A percentile compares a stretch with the other conserved stretches of the same genome.
Conservation (phyloP, 164 flowering plant genomes). For the Protea cynaroides region DNA sequence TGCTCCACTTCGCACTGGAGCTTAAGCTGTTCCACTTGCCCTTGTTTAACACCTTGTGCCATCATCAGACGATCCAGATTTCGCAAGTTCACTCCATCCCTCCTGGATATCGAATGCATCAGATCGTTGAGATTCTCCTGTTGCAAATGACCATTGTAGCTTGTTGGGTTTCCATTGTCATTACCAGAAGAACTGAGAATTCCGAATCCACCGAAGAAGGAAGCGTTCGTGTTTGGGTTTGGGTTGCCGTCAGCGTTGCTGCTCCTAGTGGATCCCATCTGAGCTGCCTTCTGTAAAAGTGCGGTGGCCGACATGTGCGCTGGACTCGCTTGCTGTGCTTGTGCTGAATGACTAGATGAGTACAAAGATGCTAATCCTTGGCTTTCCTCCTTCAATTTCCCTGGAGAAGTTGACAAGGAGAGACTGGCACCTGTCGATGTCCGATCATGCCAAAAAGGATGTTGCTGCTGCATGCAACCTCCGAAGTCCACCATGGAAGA, state of each 20-base stretch:
- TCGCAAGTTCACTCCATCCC: constrained; percentile 11
- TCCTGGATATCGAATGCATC: constrained; percentile 12
- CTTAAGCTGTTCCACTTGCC: too few relatives aligned
- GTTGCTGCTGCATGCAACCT: neutral
- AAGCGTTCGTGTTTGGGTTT: too few relatives aligned
- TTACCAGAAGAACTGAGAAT: constrained; percentile 24
- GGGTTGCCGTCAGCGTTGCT: constrained; percentile 9
- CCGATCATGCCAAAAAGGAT: constrained; percentile 3
- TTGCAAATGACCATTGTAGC: constrained; percentile 15
- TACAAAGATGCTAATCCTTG: constrained; percentile 20
- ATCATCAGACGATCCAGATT: constrained; percentile 11
- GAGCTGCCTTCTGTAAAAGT: constrained; percentile 68
- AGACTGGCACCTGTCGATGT: constrained; percentile 12
- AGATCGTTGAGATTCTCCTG: constrained; percentile 15
- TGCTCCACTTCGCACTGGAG: constrained; percentile 10
- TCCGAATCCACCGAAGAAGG: constrained; percentile 21
- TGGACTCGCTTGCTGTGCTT: constrained; percentile 4
- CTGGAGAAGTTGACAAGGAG: constrained; percentile 13
- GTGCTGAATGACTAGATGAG: neutral
- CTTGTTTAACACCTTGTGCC: constrained; percentile 6
- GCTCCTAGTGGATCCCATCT: constrained; percentile 66
- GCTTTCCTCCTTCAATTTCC: constrained; percentile 18
- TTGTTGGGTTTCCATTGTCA: neutral
- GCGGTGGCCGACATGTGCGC: constrained; percentile 66
- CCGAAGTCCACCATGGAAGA: constrained; percentile 2